Evolutionary conservation across 495 filamentous ascomycete species (phyloP), one percentile per base, ranked within the genome.

Genomic region (Aspergillus egyptiacus): DNA sequence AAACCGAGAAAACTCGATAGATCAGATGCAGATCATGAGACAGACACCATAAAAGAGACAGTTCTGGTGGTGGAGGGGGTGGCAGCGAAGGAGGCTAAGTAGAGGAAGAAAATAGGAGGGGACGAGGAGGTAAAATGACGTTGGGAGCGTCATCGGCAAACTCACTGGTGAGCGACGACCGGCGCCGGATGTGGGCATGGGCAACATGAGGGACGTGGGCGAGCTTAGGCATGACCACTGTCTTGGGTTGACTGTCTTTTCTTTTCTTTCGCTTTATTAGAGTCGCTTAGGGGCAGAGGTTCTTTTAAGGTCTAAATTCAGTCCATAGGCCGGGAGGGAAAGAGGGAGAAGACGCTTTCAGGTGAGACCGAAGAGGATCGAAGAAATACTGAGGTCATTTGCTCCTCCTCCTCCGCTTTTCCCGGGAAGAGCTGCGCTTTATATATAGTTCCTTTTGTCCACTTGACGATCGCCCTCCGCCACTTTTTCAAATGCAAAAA

Each of bases 101-200:
- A 22, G 45, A 33, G 32, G 23, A 55, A 50, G n/a, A 31, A 30
- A 35, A 46, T 40, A 45, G 33, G 37, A 50, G 48, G 35, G 49
- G 38, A 54, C 50, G 17, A 28, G 28, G 25, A 53, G 25, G 27
- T 31, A 53, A 43, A 61, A 62, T 55, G 54, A 61, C 46, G 58
- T 54, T 44, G 48, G 48, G 54, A 44, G 43, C 20, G 19, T 17
- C 18, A 28, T 38, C 45, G 53, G 40, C 39, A 45, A 55, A 53
- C 51, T 57, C 54, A 67, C 68, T 68, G 28, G 53, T 37, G 34
- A 70, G 45, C 54, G 67, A 70, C 54, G 64, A 62, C 42, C 68
- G 65, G 46, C 62, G 55, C 23, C 46, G 55, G 46, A 57, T 57
- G 23, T 57, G 55, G 36, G 55, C 20, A 28, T 41, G 32, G 34